These are phyloP conservation scores for Leptographium lundbergii DNA, from an alignment of 2,329 filamentous ascomycete species.

Conservation along the genomic window DNA sequence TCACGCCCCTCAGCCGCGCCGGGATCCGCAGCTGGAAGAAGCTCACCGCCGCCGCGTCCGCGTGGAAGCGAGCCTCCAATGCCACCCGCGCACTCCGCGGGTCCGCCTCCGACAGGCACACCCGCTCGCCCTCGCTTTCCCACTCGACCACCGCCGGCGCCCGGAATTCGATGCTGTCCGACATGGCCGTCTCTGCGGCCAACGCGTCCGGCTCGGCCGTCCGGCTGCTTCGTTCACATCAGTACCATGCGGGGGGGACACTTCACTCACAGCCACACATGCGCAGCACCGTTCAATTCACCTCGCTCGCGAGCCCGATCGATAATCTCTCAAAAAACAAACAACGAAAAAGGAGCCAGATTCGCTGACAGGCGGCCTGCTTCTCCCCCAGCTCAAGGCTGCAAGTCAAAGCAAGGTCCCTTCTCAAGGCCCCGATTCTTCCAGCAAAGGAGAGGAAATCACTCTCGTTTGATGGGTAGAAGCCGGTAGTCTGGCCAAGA, in stretches of 20 bases:
- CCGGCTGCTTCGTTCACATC: neutral
- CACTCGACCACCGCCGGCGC: neutral
- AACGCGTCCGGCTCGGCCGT: too few species aligned
- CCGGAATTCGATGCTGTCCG: neutral
- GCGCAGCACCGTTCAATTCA: neutral
- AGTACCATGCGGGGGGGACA: neutral
- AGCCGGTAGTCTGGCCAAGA: neutral
- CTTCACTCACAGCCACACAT: neutral
- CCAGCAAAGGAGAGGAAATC: neutral
- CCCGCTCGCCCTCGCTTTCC: neutral
- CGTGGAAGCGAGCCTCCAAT: neutral
- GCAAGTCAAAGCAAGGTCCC: neutral
- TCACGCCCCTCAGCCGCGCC: neutral
- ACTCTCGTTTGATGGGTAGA: neutral
- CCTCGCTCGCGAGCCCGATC: neutral
- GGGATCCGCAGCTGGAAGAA: neutral
- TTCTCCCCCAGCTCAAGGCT: neutral
- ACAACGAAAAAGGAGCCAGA: neutral
- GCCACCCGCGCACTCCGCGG: neutral
- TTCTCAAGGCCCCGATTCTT: neutral
- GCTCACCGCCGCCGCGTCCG: neutral
- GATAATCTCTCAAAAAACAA: neutral
- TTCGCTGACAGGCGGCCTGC: neutral
- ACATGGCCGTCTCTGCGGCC: neutral
- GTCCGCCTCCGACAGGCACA: neutral